Base-by-base conservation (phyloP, 2,329 filamentous ascomycete genomes). In the Calonectria pseudoreteaudii region DNA sequence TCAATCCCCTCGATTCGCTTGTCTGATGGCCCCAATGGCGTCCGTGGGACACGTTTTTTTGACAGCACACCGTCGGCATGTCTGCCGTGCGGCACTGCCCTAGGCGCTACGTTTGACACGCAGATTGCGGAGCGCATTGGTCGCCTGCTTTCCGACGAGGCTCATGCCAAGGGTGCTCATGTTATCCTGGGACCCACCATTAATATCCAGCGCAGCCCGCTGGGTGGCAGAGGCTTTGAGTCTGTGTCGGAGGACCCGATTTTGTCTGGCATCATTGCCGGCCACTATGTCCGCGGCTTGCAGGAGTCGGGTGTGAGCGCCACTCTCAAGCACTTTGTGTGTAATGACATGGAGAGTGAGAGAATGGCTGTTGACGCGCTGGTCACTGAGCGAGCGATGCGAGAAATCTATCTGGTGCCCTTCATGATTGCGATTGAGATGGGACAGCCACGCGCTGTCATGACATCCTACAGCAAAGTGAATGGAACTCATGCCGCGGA, bases 161-260 rank as follows among this genome's bases (percentile, higher is more conserved):
- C 77, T 1, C 77, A 75, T 3, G 75, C 78, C 68, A 95, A 95
- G 84, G 93, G 93, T 73, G 88, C 93, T n/a, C 92, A 95, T 80
- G 88, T 94, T 13, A 90, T 93, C 76, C 87, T 95, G 18, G 93
- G 93, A 9, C 93, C 93, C 5, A 88, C 86, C 0, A 85, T 88
- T 73, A 87, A 85, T 76, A 86, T 87, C 56, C 86, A 87, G 53
- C 81, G 86, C 11, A 84, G 83, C 7, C 86, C 86, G 0, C 81
- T 86, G 8, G 86, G 83, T 6, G 86, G 86, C n/a, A 79, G 86
- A 66, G 85, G 85, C 38, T 87, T 87, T 70, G 86, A 88, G 76
- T 85, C 83, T 66, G 81, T 86, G 58, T 84, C 83, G 31, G 84
- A 87, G 73, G 86, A 88, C 71, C 86, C 86, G n/a, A 78, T 87